phyloP scores from a whole-genome alignment of 805 yeast genomes.

The Cyberlindnera xishuangbannaensis region DNA sequence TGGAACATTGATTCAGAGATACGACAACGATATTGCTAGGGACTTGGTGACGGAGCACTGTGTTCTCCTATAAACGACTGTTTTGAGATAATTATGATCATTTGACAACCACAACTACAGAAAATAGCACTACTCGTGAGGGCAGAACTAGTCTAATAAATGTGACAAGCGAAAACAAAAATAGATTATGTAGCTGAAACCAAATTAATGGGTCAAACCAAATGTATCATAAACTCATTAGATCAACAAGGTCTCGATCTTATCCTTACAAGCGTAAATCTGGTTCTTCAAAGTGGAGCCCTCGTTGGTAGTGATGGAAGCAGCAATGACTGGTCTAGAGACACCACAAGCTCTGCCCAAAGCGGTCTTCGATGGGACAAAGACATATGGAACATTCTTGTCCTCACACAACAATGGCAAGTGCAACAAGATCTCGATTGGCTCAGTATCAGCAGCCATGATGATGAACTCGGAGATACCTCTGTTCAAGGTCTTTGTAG shows the following conservation, averaged over 20 bases:
- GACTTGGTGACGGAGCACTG: slow-evolving; percentile 8
- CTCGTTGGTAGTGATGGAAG: slow-evolving; percentile 96
- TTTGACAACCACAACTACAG: no score
- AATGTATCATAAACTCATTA: slow-evolving; percentile 31
- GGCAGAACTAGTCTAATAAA: no score
- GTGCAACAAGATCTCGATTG: slow-evolving; percentile 96
- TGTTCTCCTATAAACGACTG: slow-evolving; percentile 2
- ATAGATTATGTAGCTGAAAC: no score
- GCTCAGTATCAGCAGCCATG: slow-evolving; percentile 99
- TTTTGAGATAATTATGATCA: neutral
- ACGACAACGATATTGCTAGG: slow-evolving; percentile 5
- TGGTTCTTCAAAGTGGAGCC: slow-evolving; percentile 97
- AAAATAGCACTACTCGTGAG: no score
- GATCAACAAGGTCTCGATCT: slow-evolving; percentile 95
- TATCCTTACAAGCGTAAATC: slow-evolving; percentile 96
- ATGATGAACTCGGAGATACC: slow-evolving; percentile 99
- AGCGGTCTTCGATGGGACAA: slow-evolving; percentile 97
- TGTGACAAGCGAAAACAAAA: no score
- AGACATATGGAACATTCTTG: slow-evolving; percentile 98
- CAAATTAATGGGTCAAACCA: no score
- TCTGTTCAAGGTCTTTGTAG: slow-evolving; percentile 98
- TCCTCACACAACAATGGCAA: slow-evolving; percentile 98
- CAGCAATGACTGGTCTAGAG: slow-evolving; percentile 98
- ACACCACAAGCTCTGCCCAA: slow-evolving; percentile 99
- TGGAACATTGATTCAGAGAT: slow-evolving; percentile 14